Evolutionary conservation across 306 rosid species (phyloP).

Genomic region (Pyrus betulifolia): DNA sequence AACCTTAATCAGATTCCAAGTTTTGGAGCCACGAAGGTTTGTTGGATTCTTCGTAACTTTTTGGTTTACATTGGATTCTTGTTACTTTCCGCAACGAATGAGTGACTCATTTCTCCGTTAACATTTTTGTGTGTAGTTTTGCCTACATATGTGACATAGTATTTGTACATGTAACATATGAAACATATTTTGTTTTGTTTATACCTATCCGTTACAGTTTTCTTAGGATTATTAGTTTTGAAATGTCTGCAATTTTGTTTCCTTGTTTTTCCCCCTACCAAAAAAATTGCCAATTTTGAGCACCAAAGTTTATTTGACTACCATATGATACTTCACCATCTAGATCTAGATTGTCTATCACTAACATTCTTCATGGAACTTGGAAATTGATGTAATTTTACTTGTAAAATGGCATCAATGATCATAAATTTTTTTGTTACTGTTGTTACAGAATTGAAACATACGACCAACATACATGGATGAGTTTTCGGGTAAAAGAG

Average conservation of each 20-base stretch:
- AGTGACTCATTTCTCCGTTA: background rate
- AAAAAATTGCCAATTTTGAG: background rate
- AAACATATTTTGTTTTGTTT: background rate
- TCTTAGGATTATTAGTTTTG: background rate
- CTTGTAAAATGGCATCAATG: background rate
- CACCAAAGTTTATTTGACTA: background rate
- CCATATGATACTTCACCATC: background rate
- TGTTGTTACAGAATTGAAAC: conserved; percentile 45
- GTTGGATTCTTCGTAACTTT: background rate
- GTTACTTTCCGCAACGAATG: background rate
- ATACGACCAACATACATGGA: conserved; percentile 46
- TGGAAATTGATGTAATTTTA: background rate
- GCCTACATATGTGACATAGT: background rate
- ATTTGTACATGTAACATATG: background rate
- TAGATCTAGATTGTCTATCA: background rate
- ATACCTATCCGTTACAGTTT: background rate
- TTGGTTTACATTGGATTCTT: background rate
- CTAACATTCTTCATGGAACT: background rate
- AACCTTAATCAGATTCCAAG: background rate
- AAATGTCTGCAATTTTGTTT: background rate
- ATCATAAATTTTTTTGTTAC: background rate
- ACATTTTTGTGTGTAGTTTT: background rate
- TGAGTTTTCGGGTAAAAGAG: conserved; percentile 75
- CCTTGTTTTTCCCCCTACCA: background rate
- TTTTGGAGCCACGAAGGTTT: background rate